These are phyloP conservation scores for Aquilaria agallochum DNA, from an alignment of 441 rosid genomes.

Conservation along the genomic window DNA sequence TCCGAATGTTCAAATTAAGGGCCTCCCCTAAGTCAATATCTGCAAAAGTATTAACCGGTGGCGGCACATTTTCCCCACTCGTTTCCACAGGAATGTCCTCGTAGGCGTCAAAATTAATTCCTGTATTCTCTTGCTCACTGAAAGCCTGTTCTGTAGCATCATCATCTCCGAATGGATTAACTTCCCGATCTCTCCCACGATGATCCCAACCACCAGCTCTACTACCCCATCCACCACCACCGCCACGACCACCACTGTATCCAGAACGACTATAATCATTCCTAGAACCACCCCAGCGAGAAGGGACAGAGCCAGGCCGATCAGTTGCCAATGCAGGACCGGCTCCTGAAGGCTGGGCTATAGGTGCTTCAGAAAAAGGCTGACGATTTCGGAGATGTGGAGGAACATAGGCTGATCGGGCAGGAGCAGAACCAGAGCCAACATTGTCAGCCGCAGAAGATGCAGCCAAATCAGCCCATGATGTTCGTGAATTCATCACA, in stretches of 20 bases:
- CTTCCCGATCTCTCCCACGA: conserved; percentile 28
- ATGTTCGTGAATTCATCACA: conserved; percentile 13
- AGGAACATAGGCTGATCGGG: conserved; percentile 30
- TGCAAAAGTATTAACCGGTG: conserved; percentile 30
- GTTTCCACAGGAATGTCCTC: conserved; percentile 37
- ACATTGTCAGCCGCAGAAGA: conserved; percentile 25
- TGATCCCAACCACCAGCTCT: conserved; percentile 34
- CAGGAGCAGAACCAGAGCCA: conserved; percentile 17
- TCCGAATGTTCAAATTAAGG: conserved; percentile 24
- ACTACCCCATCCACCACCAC: conserved; percentile 27
- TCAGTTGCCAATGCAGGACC: conserved; percentile 19
- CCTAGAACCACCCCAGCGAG: conserved; percentile 25
- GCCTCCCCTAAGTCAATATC: conserved; percentile 36
- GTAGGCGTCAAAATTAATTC: conserved; percentile 32
- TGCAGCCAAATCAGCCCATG: conserved; percentile 28
- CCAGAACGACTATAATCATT: conserved; percentile 23
- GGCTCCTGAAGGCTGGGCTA: background rate
- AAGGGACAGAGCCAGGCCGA: conserved; percentile 20
- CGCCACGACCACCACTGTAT: conserved; percentile 22
- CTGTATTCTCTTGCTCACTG: conserved; percentile 27
- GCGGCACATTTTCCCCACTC: conserved; percentile 37
- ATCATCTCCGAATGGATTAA: conserved; percentile 25
- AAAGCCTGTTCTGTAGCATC: conserved; percentile 24
- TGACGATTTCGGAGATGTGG: conserved; percentile 30
- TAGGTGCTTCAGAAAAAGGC: conserved; percentile 20